These are phyloP conservation scores for Hortiboletus flavorubellus DNA, from an alignment of 768 basidiomycete genomes.

Conservation along the genomic window DNA sequence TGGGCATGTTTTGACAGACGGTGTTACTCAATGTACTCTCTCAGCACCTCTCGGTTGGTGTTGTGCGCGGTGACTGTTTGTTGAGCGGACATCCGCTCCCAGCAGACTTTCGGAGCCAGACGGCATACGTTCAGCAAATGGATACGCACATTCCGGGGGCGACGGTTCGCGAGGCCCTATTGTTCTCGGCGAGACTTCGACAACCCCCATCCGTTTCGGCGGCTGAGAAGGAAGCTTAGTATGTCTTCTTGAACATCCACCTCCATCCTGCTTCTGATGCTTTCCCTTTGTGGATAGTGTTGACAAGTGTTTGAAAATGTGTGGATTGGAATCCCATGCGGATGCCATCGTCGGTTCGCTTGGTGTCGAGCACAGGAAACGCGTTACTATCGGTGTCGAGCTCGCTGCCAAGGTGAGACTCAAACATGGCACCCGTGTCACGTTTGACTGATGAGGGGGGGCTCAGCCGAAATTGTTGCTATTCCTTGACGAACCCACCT, in stretches of 20 bases:
- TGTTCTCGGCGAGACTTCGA: constrained; percentile 76
- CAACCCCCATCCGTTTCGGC: constrained; percentile 64
- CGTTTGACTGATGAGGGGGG: background rate
- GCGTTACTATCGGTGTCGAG: constrained; percentile 59
- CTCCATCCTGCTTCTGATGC: background rate
- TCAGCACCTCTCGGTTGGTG: constrained; percentile 44
- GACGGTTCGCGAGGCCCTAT: constrained; percentile 78
- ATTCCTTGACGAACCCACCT: constrained; percentile 62
- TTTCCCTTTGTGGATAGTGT: constrained; percentile 31
- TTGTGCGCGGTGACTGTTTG: constrained; percentile 49
- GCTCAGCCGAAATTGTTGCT: constrained; percentile 44
- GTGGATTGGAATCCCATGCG: constrained; percentile 58
- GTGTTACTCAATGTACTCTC: constrained; percentile 59
- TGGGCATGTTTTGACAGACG: constrained; percentile 34
- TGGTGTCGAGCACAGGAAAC: constrained; percentile 48
- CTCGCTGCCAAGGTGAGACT: constrained; percentile 48
- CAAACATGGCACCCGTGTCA: background rate
- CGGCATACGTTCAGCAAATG: constrained; percentile 59
- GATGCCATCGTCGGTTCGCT: constrained; percentile 62
- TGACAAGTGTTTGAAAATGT: constrained; percentile 57
- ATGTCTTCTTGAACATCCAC: constrained; percentile 24
- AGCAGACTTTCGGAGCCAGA: constrained; percentile 61
- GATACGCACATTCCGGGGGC: constrained; percentile 73
- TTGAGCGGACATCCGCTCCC: constrained; percentile 55
- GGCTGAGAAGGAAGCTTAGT: constrained; percentile 79